Base-by-base conservation (phyloP, 2,329 filamentous ascomycete species). In the Fusarium caatingaense region DNA sequence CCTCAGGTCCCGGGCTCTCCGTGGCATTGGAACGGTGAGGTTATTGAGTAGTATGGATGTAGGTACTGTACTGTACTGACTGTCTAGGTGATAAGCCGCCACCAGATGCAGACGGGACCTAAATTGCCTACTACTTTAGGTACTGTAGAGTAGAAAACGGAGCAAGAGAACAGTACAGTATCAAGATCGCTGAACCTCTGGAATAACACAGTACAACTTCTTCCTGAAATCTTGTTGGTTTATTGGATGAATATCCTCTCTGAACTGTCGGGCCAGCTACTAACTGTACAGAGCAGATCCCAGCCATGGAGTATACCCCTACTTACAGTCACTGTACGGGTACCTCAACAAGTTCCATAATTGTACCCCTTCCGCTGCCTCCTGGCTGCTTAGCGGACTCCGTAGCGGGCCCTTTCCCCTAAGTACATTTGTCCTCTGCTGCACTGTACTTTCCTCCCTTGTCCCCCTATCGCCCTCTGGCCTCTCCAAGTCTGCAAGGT, bases 381-480 rank as follows among this genome's bases (percentile, higher is more conserved):
- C 55, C 47, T 25, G 21, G 61, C 25, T 51, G 46, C 60, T 69
- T 72, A 72, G 72, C 60, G 70, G 72, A 67, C 37, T 53, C 59
- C 49, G 23, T 64, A 64, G 60, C 59, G 60, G 59, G 49, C 60
- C 70, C 55, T 41, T 66, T 48, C 54, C 63, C 54, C 49, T 67
- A 48, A 59, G 59, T 62, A 49, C 57, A 45, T 64, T 34, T 55
- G 48, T 48, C 37, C 44, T 49, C 20, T 64, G 50, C 44, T 48
- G 57, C 48, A 45, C 44, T 46, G 45, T 37, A 60, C 50, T 60
- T 58, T 60, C 53, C 54, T 70, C 51, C 68, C 54, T 59, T 56
- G 60, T 70, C 64, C 72, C 72, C 72, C 72, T 74, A 74, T 74
- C 72, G 63, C 57, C 63, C 69, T 69, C 45, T 66, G 18, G 34